Evolutionary conservation across 192 early-diverging fungal species (phyloP).

Genomic region (Backusella macrospora): DNA sequence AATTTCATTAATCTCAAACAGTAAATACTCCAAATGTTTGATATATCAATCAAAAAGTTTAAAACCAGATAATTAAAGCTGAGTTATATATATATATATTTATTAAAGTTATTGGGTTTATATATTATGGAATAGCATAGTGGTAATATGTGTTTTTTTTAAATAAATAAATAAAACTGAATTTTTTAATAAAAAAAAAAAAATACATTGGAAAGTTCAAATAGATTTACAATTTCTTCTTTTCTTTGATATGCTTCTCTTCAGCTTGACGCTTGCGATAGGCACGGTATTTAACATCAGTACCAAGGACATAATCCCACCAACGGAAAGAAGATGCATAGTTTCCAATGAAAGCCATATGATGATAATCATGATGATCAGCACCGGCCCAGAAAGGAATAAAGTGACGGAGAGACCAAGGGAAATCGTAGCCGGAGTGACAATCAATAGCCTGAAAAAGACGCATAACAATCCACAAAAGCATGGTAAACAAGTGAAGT

Average conservation of each 20-base stretch:
- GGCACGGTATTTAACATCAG: constrained; percentile 76
- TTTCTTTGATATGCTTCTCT: constrained; percentile 46
- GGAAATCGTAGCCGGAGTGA: constrained; percentile 95
- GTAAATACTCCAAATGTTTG: too few species aligned
- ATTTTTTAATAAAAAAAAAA: not conserved
- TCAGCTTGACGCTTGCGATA: constrained; percentile 49
- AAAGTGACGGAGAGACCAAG: constrained; percentile 87
- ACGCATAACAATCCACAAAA: constrained; percentile 81
- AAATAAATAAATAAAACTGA: not conserved
- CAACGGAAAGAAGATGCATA: constrained; percentile 86
- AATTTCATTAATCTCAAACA: too few species aligned
- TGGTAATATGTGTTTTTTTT: not conserved
- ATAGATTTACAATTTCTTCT: constrained; percentile 57
- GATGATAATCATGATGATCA: constrained; percentile 95
- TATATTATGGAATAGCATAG: not conserved
- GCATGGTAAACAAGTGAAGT: constrained; percentile 85
- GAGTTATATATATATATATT: too few species aligned
- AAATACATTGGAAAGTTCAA: not conserved
- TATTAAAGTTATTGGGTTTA: not conserved
- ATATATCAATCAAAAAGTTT: too few species aligned
- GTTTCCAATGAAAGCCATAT: constrained; percentile 78
- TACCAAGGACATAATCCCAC: constrained; percentile 90
- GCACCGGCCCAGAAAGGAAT: constrained; percentile 90
- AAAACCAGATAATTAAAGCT: too few species aligned
- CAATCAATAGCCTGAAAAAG: constrained; percentile 85